Base-by-base conservation (phyloP, 352 stramenopile genomes). In the Globisporangium cylindrosporum region DNA sequence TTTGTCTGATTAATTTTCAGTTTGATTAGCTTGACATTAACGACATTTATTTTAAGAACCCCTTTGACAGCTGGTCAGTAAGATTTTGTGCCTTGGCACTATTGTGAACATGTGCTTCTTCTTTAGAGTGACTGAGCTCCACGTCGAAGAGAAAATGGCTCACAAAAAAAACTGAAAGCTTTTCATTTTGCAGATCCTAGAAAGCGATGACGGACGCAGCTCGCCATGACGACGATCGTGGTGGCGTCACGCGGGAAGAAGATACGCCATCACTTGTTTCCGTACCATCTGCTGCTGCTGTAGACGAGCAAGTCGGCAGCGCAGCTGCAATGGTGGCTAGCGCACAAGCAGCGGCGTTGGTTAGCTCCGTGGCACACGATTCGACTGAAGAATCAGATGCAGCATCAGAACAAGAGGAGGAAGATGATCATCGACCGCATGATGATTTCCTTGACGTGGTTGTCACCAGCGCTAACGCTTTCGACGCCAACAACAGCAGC, bases 391-490 rank as follows among this genome's bases (percentile, higher is more conserved):
- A 34, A 59, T 34, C 53, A n/a, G 22, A n/a, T 34, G 22, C 53
- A 25, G 41, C 25, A 36, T 57, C 25, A 43, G 36, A 59, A 43
- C 34, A 66, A 27, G 61, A 71, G 4, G 62, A 68, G 4, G 29
- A 66, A 18, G 48, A 60, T n/a, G 70, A 84, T 4, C 55, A 64
- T 48, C 59, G 53, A 6, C n/a, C 24, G n/a, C 48, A 25, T 15
- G 74, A 82, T 34, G 72, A 68, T 2, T 80, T 80, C 25, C 70
- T 91, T 1, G 78, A 90, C 49, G 81, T 92, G 4, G 81, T 91
- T 1, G 79, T 92, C 36, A 91, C 82, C n/a, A 86, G 78, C 41
- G 81, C 89, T 4, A 82, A 91, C 27, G 62, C 71, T 25, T 64
- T 71, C 3, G 64, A 75, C 14, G 60, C 18, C 9, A 38, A 1